Conservation (phyloP, 495 filamentous ascomycete genomes). For the Tuber microsphaerosporum region DNA sequence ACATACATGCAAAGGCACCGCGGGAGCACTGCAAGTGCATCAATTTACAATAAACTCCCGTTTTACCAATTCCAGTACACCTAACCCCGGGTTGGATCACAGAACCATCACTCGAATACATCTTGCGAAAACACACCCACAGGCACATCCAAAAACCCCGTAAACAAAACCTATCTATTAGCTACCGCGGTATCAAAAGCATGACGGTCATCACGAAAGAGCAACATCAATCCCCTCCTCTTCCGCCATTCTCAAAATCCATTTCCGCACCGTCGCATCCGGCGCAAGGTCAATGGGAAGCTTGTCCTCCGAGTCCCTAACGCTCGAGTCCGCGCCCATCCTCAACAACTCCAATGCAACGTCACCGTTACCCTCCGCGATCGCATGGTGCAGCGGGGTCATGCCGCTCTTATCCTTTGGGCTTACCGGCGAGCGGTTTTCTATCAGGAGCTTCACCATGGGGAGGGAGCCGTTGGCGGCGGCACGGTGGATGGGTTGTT, state of each 20-base stretch:
- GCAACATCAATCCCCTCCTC: constrained; percentile 68
- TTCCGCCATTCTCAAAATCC: constrained; percentile 72
- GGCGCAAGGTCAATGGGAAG: constrained; percentile 77
- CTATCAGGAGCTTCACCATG: constrained; percentile 72
- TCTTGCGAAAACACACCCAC: not conserved
- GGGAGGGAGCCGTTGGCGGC: constrained; percentile 82
- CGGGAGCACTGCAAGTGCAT: not conserved
- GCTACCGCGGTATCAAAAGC: not conserved
- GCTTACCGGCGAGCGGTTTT: constrained; percentile 74
- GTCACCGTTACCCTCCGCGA: constrained; percentile 90
- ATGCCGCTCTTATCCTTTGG: constrained; percentile 75
- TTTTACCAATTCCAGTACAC: not conserved
- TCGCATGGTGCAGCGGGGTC: constrained; percentile 86
- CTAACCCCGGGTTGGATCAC: not conserved
- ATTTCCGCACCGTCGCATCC: constrained; percentile 66
- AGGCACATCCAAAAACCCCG: no score
- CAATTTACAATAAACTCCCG: not conserved
- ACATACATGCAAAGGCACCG: not conserved
- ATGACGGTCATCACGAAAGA: not conserved
- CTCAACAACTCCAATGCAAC: constrained; percentile 74
- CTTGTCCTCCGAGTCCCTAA: constrained; percentile 63
- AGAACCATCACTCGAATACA: not conserved
- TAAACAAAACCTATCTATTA: not conserved
- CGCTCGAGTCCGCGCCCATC: constrained; percentile 74
- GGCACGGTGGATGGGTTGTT: constrained; percentile 82